Evolutionary conservation across 1,284 basidiomycete species (phyloP), one percentile per base, ranked within the genome.

Genomic region (Neolentinus lepideus): DNA sequence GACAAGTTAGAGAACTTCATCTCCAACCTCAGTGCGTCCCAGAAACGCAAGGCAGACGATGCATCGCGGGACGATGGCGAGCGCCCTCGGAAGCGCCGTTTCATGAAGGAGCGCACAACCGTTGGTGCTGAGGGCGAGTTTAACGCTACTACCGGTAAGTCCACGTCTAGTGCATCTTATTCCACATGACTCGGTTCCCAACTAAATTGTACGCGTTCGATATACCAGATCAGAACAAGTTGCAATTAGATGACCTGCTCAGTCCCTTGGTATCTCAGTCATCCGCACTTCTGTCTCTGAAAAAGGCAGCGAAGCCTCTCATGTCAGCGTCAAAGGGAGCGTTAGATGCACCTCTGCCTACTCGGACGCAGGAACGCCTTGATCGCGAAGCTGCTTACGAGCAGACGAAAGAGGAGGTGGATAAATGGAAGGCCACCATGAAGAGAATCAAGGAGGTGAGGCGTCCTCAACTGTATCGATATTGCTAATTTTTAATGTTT

Each of bases 381-480:
- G 94, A 98, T 64, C 85, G 96, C 47, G 85, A 94, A 67, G 96
- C 94, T 2, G 97, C 96, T 0, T 98, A 98, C 69, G 91, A 94
- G 64, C 82, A 90, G 69, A 97, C 94, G 2, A 93, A 92, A 66
- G 82, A 84, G 61, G 95, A 98, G 68, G 90, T 96, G 2, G 84
- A 92, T 61, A 97, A 96, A 72, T 99, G 96, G 96, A 84, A 84
- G 48, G 85, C 85, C 9, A 91, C 93, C 1, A 98, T 97, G 86
- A 89, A 89, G 69, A 79, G 83, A 26, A 90, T 95, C 60, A 85
- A 85, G 63, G 89, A 94, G 74, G 88, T 84, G 53, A 4, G 29
- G 12, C 16, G 69, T 60, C 51, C 24, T 26, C 19, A 14, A 27
- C 16, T 46, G 14, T 29, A 11, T 25, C 3, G 8, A 26, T 21